Percentiles rank a stretch among this genome's conserved stretches.
Conservation (phyloP, 495 filamentous ascomycete species). For the Copromyces sp. region DNA sequence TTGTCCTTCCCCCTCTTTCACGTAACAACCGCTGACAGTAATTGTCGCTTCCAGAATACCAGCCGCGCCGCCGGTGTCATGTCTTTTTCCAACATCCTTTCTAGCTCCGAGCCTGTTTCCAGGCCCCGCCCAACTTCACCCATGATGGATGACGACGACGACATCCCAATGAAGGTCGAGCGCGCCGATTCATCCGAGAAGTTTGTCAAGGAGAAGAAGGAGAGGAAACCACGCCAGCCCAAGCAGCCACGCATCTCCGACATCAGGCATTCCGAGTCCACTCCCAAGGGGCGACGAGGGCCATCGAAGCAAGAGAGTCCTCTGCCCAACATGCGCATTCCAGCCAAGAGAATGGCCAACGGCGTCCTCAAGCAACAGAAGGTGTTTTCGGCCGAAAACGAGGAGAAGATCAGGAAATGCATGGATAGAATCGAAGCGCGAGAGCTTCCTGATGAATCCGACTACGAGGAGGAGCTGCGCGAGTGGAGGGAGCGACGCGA, state of each 20-base stretch:
- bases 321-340: conserved; percentile 33
- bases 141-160: conserved; percentile 17
- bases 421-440: conserved; percentile 59
- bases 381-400: conserved; percentile 50
- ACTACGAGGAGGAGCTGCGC: conserved; percentile 48
- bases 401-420: conserved; percentile 54
- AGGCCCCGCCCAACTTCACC: conserved; percentile 36
- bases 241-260: conserved; percentile 33
- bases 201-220: conserved; percentile 21
- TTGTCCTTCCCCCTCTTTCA: background rate
- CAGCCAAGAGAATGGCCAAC: conserved; percentile 41
- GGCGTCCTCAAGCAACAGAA: conserved; percentile 40
- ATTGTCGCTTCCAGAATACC: conserved; percentile 39
- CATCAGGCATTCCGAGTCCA: conserved; percentile 27
- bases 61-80: conserved; percentile 70
- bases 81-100: conserved; percentile 86
- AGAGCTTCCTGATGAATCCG: conserved; percentile 55
- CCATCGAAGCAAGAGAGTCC: conserved; percentile 35
- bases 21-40: conserved; percentile 2
- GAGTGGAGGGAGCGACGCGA: conserved; percentile 41
- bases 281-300: conserved; percentile 30
- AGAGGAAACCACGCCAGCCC: conserved; percentile 28
- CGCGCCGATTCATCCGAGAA: conserved; percentile 7
- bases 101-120: conserved; percentile 53
- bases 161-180: conserved; percentile 9